Evolutionary conservation across 768 basidiomycete species (phyloP).

Genomic region (Cystofilobasidium capitatum): DNA sequence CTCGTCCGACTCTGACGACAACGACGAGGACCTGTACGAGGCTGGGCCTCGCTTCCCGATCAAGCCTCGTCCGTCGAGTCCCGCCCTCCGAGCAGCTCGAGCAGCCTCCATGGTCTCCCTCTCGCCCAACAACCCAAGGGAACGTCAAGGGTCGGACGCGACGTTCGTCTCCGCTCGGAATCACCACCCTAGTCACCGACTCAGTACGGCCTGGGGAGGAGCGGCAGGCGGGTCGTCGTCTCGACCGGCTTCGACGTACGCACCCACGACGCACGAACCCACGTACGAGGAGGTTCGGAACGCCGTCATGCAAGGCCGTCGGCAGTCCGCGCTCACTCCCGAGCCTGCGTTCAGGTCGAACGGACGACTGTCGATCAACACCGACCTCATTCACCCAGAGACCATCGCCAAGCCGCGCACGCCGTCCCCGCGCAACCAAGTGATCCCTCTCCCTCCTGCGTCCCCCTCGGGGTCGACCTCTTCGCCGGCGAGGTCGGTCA

Average conservation of each 20-base stretch:
- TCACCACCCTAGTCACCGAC: not conserved
- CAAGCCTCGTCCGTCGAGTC: conserved; percentile 1
- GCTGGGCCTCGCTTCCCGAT: conserved; percentile 13
- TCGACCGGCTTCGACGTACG: not conserved
- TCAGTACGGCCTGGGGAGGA: not conserved
- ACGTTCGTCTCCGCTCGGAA: not conserved
- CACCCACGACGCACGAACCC: not conserved
- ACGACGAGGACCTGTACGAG: conserved; percentile 11
- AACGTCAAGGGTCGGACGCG: not conserved
- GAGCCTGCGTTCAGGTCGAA: not conserved
- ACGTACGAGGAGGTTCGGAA: conserved; percentile 8
- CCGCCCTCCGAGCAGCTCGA: not conserved
- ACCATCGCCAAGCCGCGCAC: not conserved
- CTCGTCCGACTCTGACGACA: conserved; percentile 9
- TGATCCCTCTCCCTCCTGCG: not conserved
- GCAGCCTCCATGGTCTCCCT: not conserved
- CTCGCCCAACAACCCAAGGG: not conserved
- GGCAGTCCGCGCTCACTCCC: not conserved
- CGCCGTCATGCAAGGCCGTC: conserved; percentile 1
- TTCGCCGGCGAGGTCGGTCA: not conserved
- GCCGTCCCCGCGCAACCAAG: not conserved
- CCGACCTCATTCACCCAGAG: not conserved
- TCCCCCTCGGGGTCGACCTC: not conserved
- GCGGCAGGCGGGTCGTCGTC: not conserved
- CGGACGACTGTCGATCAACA: not conserved